Evolutionary conservation across 371 early-diverging fungal genomes (phyloP).

Genomic region (Mucor irregularis): DNA sequence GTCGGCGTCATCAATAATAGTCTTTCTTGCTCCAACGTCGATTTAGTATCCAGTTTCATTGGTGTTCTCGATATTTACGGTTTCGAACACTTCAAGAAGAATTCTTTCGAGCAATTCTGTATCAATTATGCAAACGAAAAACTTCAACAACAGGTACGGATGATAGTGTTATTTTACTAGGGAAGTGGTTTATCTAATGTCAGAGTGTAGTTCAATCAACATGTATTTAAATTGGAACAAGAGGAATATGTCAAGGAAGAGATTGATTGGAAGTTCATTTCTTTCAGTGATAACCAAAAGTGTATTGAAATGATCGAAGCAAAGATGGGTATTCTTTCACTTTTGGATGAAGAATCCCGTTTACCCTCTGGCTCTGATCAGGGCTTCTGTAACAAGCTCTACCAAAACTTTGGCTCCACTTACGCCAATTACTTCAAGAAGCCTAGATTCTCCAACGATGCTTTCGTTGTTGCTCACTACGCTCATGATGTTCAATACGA

Average conservation of each 20-base stretch:
- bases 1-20: conserved; percentile 82
- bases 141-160: conserved; percentile 85
- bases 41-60: conserved; percentile 68
- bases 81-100: conserved; percentile 96
- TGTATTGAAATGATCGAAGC: conserved; percentile 99
- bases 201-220: conserved; percentile 60
- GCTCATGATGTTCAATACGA: conserved; percentile 91
- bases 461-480: conserved; percentile 90
- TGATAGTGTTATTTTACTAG: neutral
- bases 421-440: conserved; percentile 83
- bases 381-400: conserved; percentile 84
- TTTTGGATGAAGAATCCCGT: conserved; percentile 96
- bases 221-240: conserved; percentile 88
- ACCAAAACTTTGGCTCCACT: conserved; percentile 64
- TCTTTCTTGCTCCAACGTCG: conserved; percentile 57
- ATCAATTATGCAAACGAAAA: conserved; percentile 99
- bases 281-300: conserved; percentile 99
- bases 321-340: conserved; percentile 90
- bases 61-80: conserved; percentile 98
- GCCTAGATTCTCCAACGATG: conserved; percentile 83
- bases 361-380: conserved; percentile 89
- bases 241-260: conserved; percentile 93
- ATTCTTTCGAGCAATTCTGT: conserved; percentile 99
- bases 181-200: conserved; percentile 32
- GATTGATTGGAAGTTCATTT: conserved; percentile 89